Percentiles rank a stretch among this genome's conserved stretches.
phyloP scores from a whole-genome alignment of 495 filamentous ascomycete genomes.

The Trichocladium uniseriatum region DNA sequence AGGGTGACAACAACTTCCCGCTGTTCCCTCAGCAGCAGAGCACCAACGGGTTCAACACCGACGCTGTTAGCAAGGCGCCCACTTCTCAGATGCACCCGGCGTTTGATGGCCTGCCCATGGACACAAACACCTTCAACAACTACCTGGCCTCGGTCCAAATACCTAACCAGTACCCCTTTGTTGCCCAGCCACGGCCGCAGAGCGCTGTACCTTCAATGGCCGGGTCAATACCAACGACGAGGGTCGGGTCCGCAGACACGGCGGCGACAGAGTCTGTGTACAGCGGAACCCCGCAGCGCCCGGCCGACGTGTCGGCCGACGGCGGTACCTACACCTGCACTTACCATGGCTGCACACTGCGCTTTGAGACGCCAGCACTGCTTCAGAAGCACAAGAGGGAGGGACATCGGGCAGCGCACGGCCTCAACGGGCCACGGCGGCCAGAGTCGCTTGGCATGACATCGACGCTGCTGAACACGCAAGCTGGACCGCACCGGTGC shows the following conservation, averaged over 20 bases:
- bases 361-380: slow-evolving; percentile 77
- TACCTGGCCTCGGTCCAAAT: slow-evolving; percentile 32
- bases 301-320: slow-evolving; percentile 58
- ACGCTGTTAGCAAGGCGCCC: slow-evolving; percentile 23
- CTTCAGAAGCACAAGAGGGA: slow-evolving; percentile 96
- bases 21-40: slow-evolving; percentile 52
- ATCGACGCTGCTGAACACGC: slow-evolving; percentile 21
- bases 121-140: slow-evolving; percentile 32
- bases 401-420: slow-evolving; percentile 62
- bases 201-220: slow-evolving; percentile 37
- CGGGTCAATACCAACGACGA: slow-evolving; percentile 30
- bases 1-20: slow-evolving; percentile 58
- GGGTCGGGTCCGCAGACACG: slow-evolving; percentile 34
- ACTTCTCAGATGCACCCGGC: slow-evolving; percentile 24
- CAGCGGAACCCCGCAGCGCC: slow-evolving; percentile 37
- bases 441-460: slow-evolving; percentile 18
- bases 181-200: slow-evolving; percentile 34
- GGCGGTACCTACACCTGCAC: slow-evolving; percentile 91
- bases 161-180: slow-evolving; percentile 52
- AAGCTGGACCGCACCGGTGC: slow-evolving; percentile 36
- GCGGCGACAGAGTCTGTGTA: slow-evolving; percentile 21
- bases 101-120: slow-evolving; percentile 39
- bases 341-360: slow-evolving; percentile 78
- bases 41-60: slow-evolving; percentile 21
- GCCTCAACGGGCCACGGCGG: slow-evolving; percentile 21